phyloP scores from a whole-genome alignment of 805 yeast genomes.

The Wickerhamiella vanderwaltii region DNA sequence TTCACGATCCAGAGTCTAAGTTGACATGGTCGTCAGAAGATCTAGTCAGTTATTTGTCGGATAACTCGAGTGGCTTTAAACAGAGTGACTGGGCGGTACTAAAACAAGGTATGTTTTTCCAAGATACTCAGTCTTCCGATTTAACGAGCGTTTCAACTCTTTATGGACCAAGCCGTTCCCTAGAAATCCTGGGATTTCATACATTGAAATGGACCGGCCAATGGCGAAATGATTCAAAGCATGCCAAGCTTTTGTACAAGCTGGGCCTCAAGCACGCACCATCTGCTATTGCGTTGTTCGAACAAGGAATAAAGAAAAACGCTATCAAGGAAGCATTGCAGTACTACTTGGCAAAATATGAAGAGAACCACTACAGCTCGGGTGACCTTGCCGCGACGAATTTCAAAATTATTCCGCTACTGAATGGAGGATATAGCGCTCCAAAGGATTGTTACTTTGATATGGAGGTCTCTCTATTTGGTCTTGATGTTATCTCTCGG shows the following conservation, averaged over 20 bases:
- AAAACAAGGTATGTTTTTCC: constrained; percentile 24
- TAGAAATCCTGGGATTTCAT: constrained; percentile 23
- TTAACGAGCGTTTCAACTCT: constrained; percentile 12
- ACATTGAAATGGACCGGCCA: constrained; percentile 26
- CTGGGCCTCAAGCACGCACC: constrained; percentile 27
- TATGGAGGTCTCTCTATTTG: constrained; percentile 21
- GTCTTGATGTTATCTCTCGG: constrained; percentile 23
- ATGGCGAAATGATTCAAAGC: constrained; percentile 17
- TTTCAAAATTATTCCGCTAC: constrained; percentile 19
- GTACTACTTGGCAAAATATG: constrained; percentile 24
- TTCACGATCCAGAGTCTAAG: constrained; percentile 20
- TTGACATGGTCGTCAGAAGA: constrained; percentile 29
- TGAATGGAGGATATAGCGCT: constrained; percentile 6
- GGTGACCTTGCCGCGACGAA: constrained; percentile 2
- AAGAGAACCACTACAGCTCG: constrained; percentile 18
- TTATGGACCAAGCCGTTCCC: constrained; percentile 25
- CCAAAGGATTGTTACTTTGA: constrained; percentile 23
- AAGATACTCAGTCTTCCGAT: constrained; percentile 15
- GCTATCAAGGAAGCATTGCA: constrained; percentile 19
- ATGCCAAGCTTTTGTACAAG: constrained; percentile 23
- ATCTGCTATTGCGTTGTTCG: constrained; percentile 19
- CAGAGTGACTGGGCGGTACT: constrained; percentile 26
- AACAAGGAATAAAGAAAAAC: constrained; percentile 12
- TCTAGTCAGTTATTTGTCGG: constrained; percentile 27
- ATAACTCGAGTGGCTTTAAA: constrained; percentile 22